Conservation (phyloP, 305 asterid genomes). For the Fraxinus angustifolia region DNA sequence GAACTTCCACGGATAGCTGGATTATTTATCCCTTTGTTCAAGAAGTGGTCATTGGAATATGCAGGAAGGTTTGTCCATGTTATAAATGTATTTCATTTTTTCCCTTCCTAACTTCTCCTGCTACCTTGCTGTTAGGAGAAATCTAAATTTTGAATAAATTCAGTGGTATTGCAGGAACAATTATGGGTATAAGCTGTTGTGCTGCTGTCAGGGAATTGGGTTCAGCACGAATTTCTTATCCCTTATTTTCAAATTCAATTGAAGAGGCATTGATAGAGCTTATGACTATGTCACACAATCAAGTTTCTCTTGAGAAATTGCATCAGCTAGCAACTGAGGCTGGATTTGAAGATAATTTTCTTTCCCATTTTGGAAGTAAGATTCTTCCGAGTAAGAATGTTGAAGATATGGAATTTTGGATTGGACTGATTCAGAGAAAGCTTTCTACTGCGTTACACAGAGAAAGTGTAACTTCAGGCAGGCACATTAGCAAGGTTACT, state of each 20-base stretch:
- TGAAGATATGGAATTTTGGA: slow-evolving; percentile 68
- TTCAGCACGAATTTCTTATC: slow-evolving; percentile 39
- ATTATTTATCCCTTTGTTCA: slow-evolving; percentile 61
- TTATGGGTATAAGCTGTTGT: slow-evolving; percentile 68
- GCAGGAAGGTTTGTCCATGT: slow-evolving; percentile 62
- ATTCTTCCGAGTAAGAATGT: slow-evolving; percentile 54
- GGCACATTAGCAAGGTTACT: slow-evolving; percentile 45
- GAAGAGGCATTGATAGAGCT: slow-evolving; percentile 52
- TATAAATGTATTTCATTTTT: background rate
- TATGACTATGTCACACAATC: slow-evolving; percentile 49
- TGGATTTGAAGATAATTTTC: slow-evolving; percentile 69
- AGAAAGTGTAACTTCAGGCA: slow-evolving; percentile 53
- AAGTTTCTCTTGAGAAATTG: slow-evolving; percentile 53
- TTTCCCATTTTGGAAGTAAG: slow-evolving; percentile 60
- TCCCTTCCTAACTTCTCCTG: background rate
- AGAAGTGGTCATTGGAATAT: slow-evolving; percentile 75
- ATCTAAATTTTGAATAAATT: slow-evolving; percentile 32
- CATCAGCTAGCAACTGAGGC: slow-evolving; percentile 68
- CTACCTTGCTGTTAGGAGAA: slow-evolving; percentile 6
- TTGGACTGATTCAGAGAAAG: slow-evolving; percentile 64
- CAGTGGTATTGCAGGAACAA: slow-evolving; percentile 89
- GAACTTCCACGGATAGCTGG: slow-evolving; percentile 61
- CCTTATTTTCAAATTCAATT: slow-evolving; percentile 38
- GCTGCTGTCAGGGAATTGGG: slow-evolving; percentile 55
- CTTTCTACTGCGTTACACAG: slow-evolving; percentile 59